phyloP scores from a whole-genome alignment of 345 rosid species.

The Ailanthus altissimus region DNA sequence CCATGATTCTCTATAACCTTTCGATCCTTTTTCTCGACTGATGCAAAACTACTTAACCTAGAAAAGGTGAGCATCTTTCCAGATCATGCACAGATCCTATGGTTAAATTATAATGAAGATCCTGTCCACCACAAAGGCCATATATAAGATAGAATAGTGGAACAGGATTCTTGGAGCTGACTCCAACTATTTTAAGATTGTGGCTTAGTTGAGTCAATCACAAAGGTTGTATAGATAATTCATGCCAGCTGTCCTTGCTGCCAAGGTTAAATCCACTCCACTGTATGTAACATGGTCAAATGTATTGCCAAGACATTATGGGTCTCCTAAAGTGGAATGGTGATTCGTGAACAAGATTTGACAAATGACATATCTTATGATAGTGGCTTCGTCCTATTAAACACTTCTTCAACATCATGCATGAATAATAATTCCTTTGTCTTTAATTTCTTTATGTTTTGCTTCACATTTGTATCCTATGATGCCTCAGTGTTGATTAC shows the following conservation, averaged over 20 bases:
- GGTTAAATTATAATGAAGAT: not conserved
- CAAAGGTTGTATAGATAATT: not conserved
- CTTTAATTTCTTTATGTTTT: not conserved
- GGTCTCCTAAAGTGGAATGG: not conserved
- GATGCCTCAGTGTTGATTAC: not conserved
- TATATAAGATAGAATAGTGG: not conserved
- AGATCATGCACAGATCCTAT: not conserved
- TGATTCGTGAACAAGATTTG: not conserved
- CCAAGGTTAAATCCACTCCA: not conserved
- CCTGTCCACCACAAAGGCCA: not conserved
- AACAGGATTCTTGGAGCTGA: not conserved
- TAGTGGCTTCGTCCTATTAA: not conserved
- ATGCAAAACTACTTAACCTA: not conserved
- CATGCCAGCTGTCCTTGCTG: not conserved
- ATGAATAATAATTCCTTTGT: not conserved
- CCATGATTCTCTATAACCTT: not conserved
- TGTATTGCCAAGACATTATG: not conserved
- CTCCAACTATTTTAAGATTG: not conserved
- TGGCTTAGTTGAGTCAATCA: not conserved
- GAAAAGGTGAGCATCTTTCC: not conserved
- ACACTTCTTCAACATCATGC: not conserved
- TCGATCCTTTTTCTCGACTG: not conserved
- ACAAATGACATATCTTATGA: conserved; percentile 1
- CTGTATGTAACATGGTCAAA: not conserved
- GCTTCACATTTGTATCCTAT: not conserved